Percentiles rank a stretch among this genome's conserved stretches.
Conservation (phyloP, 2,329 filamentous ascomycete genomes). For the Lachnellula hyalina region DNA sequence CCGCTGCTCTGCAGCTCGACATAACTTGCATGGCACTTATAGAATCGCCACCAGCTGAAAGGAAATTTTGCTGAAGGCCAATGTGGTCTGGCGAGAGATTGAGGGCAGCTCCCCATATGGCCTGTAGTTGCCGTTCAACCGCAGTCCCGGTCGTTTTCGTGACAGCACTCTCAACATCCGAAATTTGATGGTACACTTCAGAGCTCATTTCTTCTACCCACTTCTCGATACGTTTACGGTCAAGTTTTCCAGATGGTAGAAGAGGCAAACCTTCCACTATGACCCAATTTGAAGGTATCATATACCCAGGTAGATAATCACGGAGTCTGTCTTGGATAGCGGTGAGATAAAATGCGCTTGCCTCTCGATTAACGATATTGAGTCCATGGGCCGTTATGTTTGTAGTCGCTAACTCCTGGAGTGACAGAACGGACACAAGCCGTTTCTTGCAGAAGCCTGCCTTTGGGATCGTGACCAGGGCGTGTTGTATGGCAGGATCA, state of each 20-base stretch:
- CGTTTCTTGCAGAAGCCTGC: conserved; percentile 2
- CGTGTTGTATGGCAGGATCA: conserved; percentile 4
- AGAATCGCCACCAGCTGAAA: conserved; percentile 33
- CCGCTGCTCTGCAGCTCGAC: conserved; percentile 25
- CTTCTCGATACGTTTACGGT: conserved; percentile 1
- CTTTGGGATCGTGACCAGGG: conserved; percentile 4
- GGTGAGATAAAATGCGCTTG: background rate
- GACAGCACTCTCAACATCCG: background rate
- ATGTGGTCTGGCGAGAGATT: conserved; percentile 32
- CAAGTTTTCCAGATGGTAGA: conserved; percentile 9
- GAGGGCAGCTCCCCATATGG: conserved; percentile 40
- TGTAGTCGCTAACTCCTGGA: background rate
- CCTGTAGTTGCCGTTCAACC: conserved; percentile 23
- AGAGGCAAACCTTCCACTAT: conserved; percentile 2
- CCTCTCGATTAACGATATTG: background rate
- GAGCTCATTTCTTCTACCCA: conserved; percentile 5
- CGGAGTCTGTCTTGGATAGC: conserved; percentile 3
- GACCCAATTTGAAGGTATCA: conserved; percentile 13
- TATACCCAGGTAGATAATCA: conserved; percentile 2
- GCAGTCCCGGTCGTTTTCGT: background rate
- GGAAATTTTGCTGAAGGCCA: conserved; percentile 32
- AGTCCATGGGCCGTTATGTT: background rate
- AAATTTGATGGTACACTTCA: conserved; percentile 1
- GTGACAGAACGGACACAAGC: conserved; percentile 4
- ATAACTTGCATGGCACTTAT: conserved; percentile 40